These are phyloP conservation scores for Phytophthora meadii DNA, from an alignment of 352 stramenopile genomes.

Conservation along the genomic window DNA sequence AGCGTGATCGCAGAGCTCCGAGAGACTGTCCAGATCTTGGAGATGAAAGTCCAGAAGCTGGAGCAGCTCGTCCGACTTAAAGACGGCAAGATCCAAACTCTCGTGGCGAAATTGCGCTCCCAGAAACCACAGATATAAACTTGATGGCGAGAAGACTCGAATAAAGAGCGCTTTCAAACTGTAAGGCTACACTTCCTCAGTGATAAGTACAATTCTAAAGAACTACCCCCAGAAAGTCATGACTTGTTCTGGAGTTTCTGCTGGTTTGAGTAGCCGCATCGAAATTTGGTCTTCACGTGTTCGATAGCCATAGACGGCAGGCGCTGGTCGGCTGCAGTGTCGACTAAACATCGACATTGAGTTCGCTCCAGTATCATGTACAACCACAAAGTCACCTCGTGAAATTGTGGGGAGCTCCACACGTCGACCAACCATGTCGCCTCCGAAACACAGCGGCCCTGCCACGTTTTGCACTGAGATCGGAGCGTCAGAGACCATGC, in stretches of 20 bases:
- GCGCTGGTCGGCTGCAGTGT: constrained; percentile 86
- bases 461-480: constrained; percentile 80
- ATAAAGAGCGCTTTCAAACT: constrained; percentile 22
- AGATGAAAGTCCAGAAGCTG: constrained; percentile 96
- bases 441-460: constrained; percentile 92
- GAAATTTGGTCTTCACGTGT: constrained; percentile 52
- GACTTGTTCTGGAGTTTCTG: constrained; percentile 76
- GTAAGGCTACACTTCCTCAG: constrained; percentile 5
- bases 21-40: constrained; percentile 93
- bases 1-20: constrained; percentile 85
- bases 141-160: background rate
- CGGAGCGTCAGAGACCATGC: constrained; percentile 51
- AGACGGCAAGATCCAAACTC: constrained; percentile 93
- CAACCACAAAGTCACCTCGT: constrained; percentile 82
- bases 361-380: constrained; percentile 90
- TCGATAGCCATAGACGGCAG: constrained; percentile 85
- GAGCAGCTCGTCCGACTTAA: constrained; percentile 95
- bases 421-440: constrained; percentile 84
- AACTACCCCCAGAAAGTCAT: constrained; percentile 79
- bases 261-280: constrained; percentile 76
- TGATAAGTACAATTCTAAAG: constrained; percentile 22
- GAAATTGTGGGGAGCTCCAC: constrained; percentile 67
- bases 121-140: constrained; percentile 60
- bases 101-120: constrained; percentile 85
- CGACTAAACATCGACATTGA: constrained; percentile 89